Percentiles rank a stretch among this genome's conserved stretches.
Conservation (phyloP, 306 rosid species). For the Bauhinia variegata region DNA sequence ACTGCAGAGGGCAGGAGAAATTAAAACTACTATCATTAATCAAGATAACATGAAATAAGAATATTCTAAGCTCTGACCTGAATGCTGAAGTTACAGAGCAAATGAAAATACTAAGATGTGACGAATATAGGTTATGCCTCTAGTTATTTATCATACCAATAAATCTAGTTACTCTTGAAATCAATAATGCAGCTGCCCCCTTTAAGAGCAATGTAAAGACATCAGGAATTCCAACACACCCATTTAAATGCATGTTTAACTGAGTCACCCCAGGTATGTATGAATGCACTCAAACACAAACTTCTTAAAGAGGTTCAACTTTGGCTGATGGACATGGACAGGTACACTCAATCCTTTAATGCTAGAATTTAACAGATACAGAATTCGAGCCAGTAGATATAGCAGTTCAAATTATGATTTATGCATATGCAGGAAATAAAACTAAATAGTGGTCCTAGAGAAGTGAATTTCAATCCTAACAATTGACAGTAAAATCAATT, state of each 20-base stretch:
- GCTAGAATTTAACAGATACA: slow-evolving; percentile 11
- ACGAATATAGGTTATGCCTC: too few relatives aligned
- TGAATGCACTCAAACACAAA: not conserved
- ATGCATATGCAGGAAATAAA: not conserved
- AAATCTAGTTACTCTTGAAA: not conserved
- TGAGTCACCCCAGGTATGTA: not conserved
- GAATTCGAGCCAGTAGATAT: slow-evolving; percentile 19
- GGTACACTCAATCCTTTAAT: not conserved
- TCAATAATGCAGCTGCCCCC: too few relatives aligned
- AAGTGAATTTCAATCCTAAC: not conserved
- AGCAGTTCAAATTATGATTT: not conserved
- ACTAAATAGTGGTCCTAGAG: not conserved
- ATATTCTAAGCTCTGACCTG: not conserved
- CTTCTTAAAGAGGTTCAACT: slow-evolving; percentile 1
- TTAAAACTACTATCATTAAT: slow-evolving; percentile 32
- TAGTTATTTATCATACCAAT: slow-evolving; percentile 13
- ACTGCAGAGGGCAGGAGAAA: slow-evolving; percentile 54
- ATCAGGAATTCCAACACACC: not conserved
- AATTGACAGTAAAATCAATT: too few relatives aligned
- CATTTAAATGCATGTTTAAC: not conserved
- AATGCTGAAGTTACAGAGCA: not conserved
- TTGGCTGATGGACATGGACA: not conserved
- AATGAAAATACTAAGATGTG: slow-evolving; percentile 2
- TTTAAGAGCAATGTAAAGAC: not conserved
- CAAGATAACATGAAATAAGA: not conserved